A percentile compares a stretch with the other conserved stretches of the same genome.
Evolutionary conservation across 306 rosid species (phyloP).

Genomic region (Vigna nakashimae): DNA sequence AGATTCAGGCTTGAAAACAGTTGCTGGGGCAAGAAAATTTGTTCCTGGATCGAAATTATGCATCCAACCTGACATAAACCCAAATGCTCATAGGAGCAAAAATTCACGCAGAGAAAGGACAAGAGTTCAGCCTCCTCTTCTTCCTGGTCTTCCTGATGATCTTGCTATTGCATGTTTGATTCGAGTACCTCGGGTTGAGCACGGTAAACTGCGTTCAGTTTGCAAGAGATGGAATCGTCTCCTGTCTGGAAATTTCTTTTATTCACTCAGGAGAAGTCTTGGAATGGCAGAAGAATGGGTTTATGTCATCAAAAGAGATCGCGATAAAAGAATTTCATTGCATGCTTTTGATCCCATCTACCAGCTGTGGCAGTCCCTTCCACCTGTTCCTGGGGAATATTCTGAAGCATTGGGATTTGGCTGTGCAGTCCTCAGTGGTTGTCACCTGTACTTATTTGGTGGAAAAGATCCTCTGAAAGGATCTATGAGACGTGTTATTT

Average conservation of each 20-base stretch:
- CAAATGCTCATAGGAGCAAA: constrained; percentile 86
- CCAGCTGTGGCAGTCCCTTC: constrained; percentile 99
- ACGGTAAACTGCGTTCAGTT: constrained; percentile 86
- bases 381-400: constrained; percentile 94
- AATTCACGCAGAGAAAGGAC: constrained; percentile 81
- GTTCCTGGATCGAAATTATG: constrained; percentile 97
- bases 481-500: constrained; percentile 97
- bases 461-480: constrained; percentile 93
- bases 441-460: constrained; percentile 94
- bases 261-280: constrained; percentile 92
- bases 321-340: constrained; percentile 92
- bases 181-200: constrained; percentile 94
- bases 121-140: constrained; percentile 89
- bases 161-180: constrained; percentile 98
- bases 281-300: constrained; percentile 99
- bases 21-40: constrained; percentile 93
- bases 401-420: constrained; percentile 98
- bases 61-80: constrained; percentile 97
- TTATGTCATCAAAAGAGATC: constrained; percentile 95
- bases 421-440: constrained; percentile 98
- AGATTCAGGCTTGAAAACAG: constrained; percentile 93
- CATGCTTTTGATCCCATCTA: constrained; percentile 96
- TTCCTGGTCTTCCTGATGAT: constrained; percentile 99
- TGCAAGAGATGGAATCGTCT: constrained; percentile 98
- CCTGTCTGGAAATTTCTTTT: constrained; percentile 90